Conservation (phyloP, 352 stramenopile species). For the Phytophthora agathidicida region DNA sequence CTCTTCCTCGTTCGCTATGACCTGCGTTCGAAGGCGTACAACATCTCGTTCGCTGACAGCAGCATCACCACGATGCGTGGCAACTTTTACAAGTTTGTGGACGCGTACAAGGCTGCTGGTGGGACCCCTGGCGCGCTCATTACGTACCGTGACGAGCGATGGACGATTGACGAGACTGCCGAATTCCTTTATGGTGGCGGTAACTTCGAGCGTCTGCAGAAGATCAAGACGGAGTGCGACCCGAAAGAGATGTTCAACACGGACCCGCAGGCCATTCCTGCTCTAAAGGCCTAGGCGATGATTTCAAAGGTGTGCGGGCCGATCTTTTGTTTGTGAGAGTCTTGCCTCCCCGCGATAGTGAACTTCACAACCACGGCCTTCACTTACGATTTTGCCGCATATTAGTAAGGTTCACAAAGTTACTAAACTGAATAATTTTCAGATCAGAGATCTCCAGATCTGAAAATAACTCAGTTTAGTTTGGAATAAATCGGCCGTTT, state of each 20-base stretch:
- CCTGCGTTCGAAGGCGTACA: slow-evolving; percentile 22
- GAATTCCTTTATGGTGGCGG: slow-evolving; percentile 27
- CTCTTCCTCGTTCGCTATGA: slow-evolving; percentile 30
- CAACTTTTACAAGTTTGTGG: slow-evolving; percentile 29
- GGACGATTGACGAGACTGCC: slow-evolving; percentile 26
- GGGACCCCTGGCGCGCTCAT: slow-evolving; percentile 25
- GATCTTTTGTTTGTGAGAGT: too few relatives aligned
- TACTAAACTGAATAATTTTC: too few relatives aligned
- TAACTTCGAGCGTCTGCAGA: slow-evolving; percentile 31
- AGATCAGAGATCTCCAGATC: too few relatives aligned
- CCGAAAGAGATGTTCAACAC: slow-evolving; percentile 33
- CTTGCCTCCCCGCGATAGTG: too few relatives aligned
- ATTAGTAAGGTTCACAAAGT: too few relatives aligned
- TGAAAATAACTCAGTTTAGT: too few relatives aligned
- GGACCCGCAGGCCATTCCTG: slow-evolving; percentile 29
- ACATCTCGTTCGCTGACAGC: slow-evolving; percentile 27
- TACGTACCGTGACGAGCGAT: slow-evolving; percentile 33
- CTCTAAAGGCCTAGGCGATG: too few relatives aligned
- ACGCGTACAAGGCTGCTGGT: slow-evolving; percentile 27
- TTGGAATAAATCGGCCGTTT: too few relatives aligned
- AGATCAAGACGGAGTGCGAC: slow-evolving; percentile 34
- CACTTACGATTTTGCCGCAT: too few relatives aligned
- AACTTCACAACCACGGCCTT: too few relatives aligned
- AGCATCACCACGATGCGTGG: slow-evolving; percentile 21
- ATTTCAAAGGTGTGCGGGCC: too few relatives aligned